Base-by-base conservation (phyloP, 495 filamentous ascomycete species). In the Usnea hakonensis region DNA sequence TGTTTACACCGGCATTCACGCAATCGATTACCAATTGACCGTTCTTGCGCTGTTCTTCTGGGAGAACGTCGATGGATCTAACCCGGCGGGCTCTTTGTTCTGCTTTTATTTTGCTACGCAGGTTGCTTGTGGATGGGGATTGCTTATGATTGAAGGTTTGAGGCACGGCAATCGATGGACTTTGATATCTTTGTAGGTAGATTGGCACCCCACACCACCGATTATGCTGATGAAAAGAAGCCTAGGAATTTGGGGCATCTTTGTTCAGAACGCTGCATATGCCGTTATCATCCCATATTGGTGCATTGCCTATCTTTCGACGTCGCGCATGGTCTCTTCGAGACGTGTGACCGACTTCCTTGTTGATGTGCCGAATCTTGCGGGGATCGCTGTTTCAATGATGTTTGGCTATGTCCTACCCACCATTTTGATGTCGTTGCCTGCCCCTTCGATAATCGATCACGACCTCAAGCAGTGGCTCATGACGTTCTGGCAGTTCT, bases 401-500 rank as follows among this genome's bases (percentile, higher is more conserved):
- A 65, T 74, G 0, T 33, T 86, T 11, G 80, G 77, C 6, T 84
- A 76, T 63, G 64, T 83, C 55, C 60, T 83, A 2, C 85, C 84
- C 10, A 73, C 75, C 11, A 64, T 79, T 33, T 67, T 80, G 21
- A 78, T 85, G 76, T 67, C 75, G n/a, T 64, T 84, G 30, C 83
- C 83, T 1, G 69, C 76, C 2, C 79, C 83, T 1, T 70, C 71
- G 1, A 19, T 75, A 4, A 68, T 84, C 23, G 68, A 67, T 7
- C 69, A 75, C 11, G 74, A 78, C 53, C 73, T 74, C 23, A 86
- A 87, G 64, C 84, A 87, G 58, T 72, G 73, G 36, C 76, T 78
- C 63, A 81, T 85, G 55, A 81, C 84, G 0, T 52, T 82, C 55
- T 87, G 84, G 84, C 83, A 86, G 62, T 72, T 75, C 0, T 87